Evolutionary conservation across 345 rosid genomes (phyloP).

Genomic region (Carallia pectinifolia): DNA sequence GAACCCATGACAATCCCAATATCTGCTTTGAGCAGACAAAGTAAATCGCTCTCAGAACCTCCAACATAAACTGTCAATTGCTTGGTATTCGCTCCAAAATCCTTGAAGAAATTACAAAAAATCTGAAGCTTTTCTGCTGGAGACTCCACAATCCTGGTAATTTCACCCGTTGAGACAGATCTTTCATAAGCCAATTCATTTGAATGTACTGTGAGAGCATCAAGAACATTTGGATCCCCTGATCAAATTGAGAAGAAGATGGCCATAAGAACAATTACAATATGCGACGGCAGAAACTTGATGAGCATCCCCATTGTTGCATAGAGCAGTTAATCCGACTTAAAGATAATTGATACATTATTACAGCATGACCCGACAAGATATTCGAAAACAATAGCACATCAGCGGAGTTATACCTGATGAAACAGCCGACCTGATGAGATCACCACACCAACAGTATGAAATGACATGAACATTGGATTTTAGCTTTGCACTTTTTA

Average conservation of each 20-base stretch:
- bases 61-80: slow-evolving; percentile 16
- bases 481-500: slow-evolving; percentile 6
- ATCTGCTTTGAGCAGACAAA: slow-evolving; percentile 23
- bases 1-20: slow-evolving; percentile 20
- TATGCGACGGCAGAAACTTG: not conserved
- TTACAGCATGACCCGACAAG: not conserved
- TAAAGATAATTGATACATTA: too few species aligned
- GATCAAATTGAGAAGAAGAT: not conserved
- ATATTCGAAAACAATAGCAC: not conserved
- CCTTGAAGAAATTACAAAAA: not conserved
- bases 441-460: slow-evolving; percentile 21
- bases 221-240: slow-evolving; percentile 6
- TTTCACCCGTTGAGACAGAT: slow-evolving; percentile 18
- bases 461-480: slow-evolving; percentile 16
- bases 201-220: slow-evolving; percentile 18
- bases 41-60: slow-evolving; percentile 15
- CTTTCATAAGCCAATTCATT: slow-evolving; percentile 15
- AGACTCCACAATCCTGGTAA: slow-evolving; percentile 4
- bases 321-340: too few species aligned
- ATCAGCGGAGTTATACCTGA: slow-evolving; percentile 9
- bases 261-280: not conserved
- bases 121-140: slow-evolving; percentile 11
- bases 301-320: too few species aligned
- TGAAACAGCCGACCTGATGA: slow-evolving; percentile 22
- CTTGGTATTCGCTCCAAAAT: not conserved